Percentiles rank a stretch among this genome's conserved stretches.
Conservation (phyloP, 2,329 filamentous ascomycete genomes). For the Fusarium duplospermum region DNA sequence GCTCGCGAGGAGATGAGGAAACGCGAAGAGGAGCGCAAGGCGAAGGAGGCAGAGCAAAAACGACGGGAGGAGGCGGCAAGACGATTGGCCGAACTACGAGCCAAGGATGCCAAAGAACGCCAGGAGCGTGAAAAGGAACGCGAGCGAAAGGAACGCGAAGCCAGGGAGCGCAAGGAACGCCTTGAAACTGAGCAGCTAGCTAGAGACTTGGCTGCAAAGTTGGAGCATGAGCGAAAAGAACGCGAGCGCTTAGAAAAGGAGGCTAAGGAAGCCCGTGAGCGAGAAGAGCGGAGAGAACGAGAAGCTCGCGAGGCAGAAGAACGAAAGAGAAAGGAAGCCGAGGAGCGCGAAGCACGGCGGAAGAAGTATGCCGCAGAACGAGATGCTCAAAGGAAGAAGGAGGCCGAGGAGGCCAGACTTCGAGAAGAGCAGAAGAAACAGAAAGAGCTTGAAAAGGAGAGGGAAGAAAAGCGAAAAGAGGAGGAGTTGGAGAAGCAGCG, state of each 20-base stretch:
- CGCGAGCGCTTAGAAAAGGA: constrained; percentile 60
- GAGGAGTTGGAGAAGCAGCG: constrained; percentile 12
- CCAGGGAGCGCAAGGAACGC: constrained; percentile 44
- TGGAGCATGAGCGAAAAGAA: constrained; percentile 53
- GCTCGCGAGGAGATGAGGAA: constrained; percentile 74
- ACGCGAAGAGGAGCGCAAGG: constrained; percentile 72
- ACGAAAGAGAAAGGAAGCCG: constrained; percentile 53
- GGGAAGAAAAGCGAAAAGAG: constrained; percentile 44
- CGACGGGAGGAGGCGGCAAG: constrained; percentile 67
- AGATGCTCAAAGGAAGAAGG: constrained; percentile 37
- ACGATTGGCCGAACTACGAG: constrained; percentile 65
- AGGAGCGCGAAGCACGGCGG: constrained; percentile 51
- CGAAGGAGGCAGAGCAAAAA: constrained; percentile 70
- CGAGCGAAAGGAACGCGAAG: constrained; percentile 51
- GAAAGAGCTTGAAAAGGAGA: constrained; percentile 50
- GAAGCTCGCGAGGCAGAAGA: constrained; percentile 41
- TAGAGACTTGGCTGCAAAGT: constrained; percentile 50
- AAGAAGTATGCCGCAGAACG: constrained; percentile 39
- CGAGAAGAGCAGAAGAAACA: constrained; percentile 51
- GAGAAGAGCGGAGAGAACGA: constrained; percentile 59
- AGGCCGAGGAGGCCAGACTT: constrained; percentile 38
- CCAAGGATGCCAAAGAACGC: constrained; percentile 65
- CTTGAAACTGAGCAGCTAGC: constrained; percentile 45
- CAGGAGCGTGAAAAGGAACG: constrained; percentile 55
- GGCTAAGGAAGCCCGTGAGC: constrained; percentile 50